Conservation (phyloP, 768 basidiomycete genomes). For the Boletus rubroflammeus region DNA sequence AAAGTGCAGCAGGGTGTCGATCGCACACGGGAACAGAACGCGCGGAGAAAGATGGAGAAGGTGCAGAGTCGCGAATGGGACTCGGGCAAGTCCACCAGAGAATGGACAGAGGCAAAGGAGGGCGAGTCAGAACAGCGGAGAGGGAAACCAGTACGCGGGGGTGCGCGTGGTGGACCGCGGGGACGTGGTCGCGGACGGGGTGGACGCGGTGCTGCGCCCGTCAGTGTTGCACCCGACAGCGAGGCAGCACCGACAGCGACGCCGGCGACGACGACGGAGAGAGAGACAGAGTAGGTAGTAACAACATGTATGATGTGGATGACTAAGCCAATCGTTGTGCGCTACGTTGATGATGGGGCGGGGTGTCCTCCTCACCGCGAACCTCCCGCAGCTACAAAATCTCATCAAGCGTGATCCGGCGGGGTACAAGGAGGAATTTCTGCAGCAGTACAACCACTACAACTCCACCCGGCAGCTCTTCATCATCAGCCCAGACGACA, state of each 20-base stretch:
- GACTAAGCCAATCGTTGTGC: conserved; percentile 13
- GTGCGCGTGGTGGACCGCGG: conserved; percentile 29
- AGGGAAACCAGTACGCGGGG: conserved; percentile 30
- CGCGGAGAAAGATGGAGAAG: conserved; percentile 79
- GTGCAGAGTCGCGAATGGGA: conserved; percentile 81
- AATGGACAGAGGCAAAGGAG: conserved; percentile 8
- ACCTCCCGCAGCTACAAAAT: conserved; percentile 94
- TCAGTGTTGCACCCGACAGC: background rate
- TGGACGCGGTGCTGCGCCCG: conserved; percentile 6
- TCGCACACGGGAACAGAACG: conserved; percentile 72
- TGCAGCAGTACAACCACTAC: conserved; percentile 97
- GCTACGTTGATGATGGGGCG: conserved; percentile 1
- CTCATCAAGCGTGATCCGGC: conserved; percentile 91
- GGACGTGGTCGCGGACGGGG: conserved; percentile 38
- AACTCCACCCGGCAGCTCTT: conserved; percentile 85
- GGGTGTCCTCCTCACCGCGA: conserved; percentile 64
- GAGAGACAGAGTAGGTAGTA: background rate
- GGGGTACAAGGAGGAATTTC: conserved; percentile 91
- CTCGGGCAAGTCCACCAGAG: conserved; percentile 52
- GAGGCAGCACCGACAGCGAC: background rate
- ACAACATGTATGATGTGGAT: conserved; percentile 2
- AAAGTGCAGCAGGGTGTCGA: conserved; percentile 70
- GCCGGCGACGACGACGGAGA: conserved; percentile 1
- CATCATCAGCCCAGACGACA: conserved; percentile 75
- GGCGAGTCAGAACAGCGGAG: conserved; percentile 19